phyloP scores from a whole-genome alignment of 768 basidiomycete genomes.

The Multifurca ochricompacta region DNA sequence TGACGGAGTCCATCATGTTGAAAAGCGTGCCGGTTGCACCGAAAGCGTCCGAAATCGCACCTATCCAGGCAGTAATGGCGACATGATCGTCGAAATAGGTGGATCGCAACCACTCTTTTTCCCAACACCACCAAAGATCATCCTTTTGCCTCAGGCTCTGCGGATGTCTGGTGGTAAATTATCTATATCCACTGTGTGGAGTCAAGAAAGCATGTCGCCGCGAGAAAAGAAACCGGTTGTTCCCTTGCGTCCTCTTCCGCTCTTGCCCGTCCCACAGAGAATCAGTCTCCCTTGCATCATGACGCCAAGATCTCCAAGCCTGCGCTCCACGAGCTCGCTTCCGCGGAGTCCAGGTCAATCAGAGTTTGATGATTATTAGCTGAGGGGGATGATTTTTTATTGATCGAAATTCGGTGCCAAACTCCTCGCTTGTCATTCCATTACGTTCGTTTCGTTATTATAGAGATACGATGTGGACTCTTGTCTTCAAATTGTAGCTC shows the following conservation, averaged over 20 bases:
- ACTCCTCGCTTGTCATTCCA: background rate
- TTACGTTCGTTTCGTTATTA: slow-evolving; percentile 8
- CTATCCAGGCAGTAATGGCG: background rate
- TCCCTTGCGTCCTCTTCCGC: slow-evolving; percentile 3
- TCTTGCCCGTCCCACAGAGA: background rate
- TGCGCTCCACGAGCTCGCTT: slow-evolving; percentile 7
- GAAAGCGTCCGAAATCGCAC: background rate
- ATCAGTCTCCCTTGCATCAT: background rate
- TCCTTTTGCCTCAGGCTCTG: background rate
- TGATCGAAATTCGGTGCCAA: background rate
- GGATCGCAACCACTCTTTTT: background rate
- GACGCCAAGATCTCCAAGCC: background rate
- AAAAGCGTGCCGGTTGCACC: background rate
- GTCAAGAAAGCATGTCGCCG: slow-evolving; percentile 16
- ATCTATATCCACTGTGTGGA: slow-evolving; percentile 14
- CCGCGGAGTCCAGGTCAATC: slow-evolving; percentile 11
- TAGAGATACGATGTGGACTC: background rate
- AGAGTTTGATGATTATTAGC: slow-evolving; percentile 6
- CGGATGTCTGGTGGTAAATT: background rate
- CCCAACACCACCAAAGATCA: background rate
- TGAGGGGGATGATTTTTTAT: too few relatives aligned
- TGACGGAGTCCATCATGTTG: background rate
- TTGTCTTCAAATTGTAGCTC: background rate
- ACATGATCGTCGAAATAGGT: background rate
- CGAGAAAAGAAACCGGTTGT: slow-evolving; percentile 1